These are phyloP conservation scores for Naganishia cerealis DNA, from an alignment of 1,284 basidiomycete species.

Conservation along the genomic window DNA sequence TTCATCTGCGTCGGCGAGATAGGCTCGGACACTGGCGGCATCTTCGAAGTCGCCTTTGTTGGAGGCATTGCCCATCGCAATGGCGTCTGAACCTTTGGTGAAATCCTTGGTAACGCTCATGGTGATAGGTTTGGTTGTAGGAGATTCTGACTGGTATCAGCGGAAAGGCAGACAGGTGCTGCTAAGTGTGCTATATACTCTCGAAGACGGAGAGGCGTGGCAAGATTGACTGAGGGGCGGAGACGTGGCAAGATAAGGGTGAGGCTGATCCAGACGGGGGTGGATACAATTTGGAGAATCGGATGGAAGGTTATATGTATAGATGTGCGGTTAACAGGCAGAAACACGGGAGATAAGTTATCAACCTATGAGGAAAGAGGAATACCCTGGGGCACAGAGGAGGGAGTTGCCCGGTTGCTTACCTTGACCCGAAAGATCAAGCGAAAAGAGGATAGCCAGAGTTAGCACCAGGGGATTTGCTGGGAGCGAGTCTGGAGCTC, in stretches of 20 bases:
- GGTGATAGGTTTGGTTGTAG: neutral
- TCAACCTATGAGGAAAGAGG: conserved; percentile 9
- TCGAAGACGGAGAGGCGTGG: neutral
- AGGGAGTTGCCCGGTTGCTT: conserved; percentile 8
- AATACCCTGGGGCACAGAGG: conserved; percentile 1
- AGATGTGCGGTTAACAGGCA: neutral
- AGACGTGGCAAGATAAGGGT: conserved; percentile 4
- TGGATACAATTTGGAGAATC: neutral
- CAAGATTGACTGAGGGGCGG: neutral
- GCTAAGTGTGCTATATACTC: neutral
- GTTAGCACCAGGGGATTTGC: neutral
- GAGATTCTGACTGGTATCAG: neutral
- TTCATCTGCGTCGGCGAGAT: conserved; percentile 27
- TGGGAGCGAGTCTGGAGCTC: neutral
- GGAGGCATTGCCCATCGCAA: conserved; percentile 14
- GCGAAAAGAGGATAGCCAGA: neutral
- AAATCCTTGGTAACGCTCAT: conserved; percentile 17
- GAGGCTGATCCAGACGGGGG: neutral
- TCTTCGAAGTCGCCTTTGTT: conserved; percentile 25
- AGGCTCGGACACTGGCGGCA: conserved; percentile 21
- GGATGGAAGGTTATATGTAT: conserved; percentile 20
- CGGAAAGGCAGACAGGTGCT: neutral
- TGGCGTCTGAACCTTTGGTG: conserved; percentile 5
- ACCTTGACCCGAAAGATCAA: conserved; percentile 9
- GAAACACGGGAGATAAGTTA: neutral